Conservation (phyloP, 805 yeast genomes). For the Cyberlindnera lachancei region DNA sequence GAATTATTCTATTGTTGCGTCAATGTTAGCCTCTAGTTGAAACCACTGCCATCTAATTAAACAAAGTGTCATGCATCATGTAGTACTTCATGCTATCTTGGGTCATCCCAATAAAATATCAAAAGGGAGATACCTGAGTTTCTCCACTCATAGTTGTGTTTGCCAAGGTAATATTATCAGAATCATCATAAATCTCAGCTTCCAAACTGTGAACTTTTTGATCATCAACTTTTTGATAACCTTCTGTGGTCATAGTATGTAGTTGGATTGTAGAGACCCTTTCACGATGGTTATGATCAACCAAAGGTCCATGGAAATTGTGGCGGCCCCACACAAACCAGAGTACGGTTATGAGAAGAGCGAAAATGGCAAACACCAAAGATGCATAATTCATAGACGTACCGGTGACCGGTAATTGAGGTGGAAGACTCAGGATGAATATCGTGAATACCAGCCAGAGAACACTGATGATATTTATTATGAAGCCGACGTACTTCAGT, state of each 20-base stretch:
- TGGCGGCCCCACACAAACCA: slow-evolving; percentile 56
- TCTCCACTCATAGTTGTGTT: slow-evolving; percentile 1
- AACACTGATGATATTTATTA: slow-evolving; percentile 50
- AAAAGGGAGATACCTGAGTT: too few relatives aligned
- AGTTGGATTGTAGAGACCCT: slow-evolving; percentile 16
- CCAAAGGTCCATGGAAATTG: slow-evolving; percentile 56
- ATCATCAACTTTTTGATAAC: slow-evolving; percentile 17
- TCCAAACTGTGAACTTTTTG: slow-evolving; percentile 17
- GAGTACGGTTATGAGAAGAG: slow-evolving; percentile 39
- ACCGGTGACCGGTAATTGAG: slow-evolving; percentile 46
- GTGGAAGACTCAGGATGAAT: slow-evolving; percentile 62
- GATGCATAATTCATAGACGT: slow-evolving; percentile 45
- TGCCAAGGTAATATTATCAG: slow-evolving; percentile 1
- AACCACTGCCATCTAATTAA: too few relatives aligned
- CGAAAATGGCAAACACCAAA: slow-evolving; percentile 46
- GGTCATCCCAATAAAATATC: too few relatives aligned
- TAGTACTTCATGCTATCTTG: too few relatives aligned
- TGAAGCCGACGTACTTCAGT: slow-evolving; percentile 54
- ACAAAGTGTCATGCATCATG: too few relatives aligned
- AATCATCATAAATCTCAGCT: too few relatives aligned
- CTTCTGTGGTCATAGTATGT: slow-evolving; percentile 7
- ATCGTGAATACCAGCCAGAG: slow-evolving; percentile 53
- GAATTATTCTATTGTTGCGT: too few relatives aligned
- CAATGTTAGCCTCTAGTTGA: too few relatives aligned
- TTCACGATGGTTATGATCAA: slow-evolving; percentile 23